Conservation (phyloP, 108 stramenopile genomes). For the Conticribra guillardii region DNA sequence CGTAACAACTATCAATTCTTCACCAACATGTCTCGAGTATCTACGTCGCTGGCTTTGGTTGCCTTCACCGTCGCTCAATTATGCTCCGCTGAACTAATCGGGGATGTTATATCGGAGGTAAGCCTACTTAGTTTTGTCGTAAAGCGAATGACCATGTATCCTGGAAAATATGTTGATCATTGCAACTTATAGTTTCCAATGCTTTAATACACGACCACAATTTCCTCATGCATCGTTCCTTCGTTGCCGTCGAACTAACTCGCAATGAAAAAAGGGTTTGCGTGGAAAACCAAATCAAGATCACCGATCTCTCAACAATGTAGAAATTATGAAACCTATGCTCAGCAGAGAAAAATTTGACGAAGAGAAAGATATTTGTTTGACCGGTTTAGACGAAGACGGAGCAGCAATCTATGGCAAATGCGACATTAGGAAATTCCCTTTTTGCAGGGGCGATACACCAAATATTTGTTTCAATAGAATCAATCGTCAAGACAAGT, state of each 20-base stretch:
- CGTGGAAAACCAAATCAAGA: slow-evolving; percentile 16
- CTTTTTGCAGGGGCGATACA: slow-evolving; percentile 39
- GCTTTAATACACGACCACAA: too few species aligned
- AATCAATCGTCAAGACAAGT: slow-evolving; percentile 56
- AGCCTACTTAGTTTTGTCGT: too few species aligned
- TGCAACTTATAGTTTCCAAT: too few species aligned
- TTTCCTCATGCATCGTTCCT: too few species aligned
- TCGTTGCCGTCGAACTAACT: too few species aligned
- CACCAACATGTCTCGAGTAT: too few species aligned
- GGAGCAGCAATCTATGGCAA: slow-evolving; percentile 27
- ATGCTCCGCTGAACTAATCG: neutral
- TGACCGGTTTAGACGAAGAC: slow-evolving; percentile 5
- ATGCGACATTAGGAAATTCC: slow-evolving; percentile 53
- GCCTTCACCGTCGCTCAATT: neutral
- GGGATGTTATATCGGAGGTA: slow-evolving; percentile 23
- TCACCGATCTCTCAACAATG: slow-evolving; percentile 18
- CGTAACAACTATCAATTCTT: too few species aligned
- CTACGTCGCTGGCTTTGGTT: too few species aligned
- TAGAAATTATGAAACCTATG: slow-evolving; percentile 41
- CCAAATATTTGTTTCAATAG: slow-evolving; percentile 58
- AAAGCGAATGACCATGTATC: too few species aligned
- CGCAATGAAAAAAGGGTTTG: too few species aligned
- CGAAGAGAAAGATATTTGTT: slow-evolving; percentile 39
- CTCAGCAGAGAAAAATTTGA: slow-evolving; percentile 42
- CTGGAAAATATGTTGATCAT: too few species aligned